Evolutionary conservation across 106 monocot genomes (phyloP).

Genomic region (Allium sativum): DNA sequence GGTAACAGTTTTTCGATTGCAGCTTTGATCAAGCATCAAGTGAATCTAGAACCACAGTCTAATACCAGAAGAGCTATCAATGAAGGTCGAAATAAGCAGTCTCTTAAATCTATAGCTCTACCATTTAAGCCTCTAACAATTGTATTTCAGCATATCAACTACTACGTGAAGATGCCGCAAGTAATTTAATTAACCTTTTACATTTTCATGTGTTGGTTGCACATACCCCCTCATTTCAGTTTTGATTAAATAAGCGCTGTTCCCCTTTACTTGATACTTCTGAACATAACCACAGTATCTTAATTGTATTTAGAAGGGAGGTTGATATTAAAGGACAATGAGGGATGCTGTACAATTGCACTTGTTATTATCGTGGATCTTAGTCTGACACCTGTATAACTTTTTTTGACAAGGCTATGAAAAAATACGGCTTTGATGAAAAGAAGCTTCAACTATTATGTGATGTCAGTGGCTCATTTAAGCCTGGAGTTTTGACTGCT

Average conservation of each 20-base stretch:
- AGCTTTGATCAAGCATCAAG: conserved; percentile 31
- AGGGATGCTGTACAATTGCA: too few relatives aligned
- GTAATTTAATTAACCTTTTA: conserved; percentile 29
- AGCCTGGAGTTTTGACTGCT: conserved; percentile 36
- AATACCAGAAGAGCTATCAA: conserved; percentile 7
- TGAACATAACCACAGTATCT: too few relatives aligned
- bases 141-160: conserved; percentile 62
- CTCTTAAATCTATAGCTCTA: conserved; percentile 26
- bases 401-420: conserved; percentile 25
- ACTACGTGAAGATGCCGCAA: conserved; percentile 75
- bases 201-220: background rate
- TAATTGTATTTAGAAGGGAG: too few relatives aligned
- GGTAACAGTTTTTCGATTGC: conserved; percentile 9
- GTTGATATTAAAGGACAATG: too few relatives aligned
- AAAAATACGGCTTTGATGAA: conserved; percentile 9
- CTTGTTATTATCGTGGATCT: background rate
- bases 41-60: conserved; percentile 2
- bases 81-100: background rate
- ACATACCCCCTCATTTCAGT: too few relatives aligned
- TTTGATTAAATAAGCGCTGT: too few relatives aligned
- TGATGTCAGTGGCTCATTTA: conserved; percentile 40
- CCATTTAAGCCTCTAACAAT: conserved; percentile 76
- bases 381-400: background rate
- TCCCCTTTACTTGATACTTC: too few relatives aligned
- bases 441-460: conserved; percentile 23